phyloP scores from a whole-genome alignment of 768 basidiomycete species.

The Mrakia frigida region DNA sequence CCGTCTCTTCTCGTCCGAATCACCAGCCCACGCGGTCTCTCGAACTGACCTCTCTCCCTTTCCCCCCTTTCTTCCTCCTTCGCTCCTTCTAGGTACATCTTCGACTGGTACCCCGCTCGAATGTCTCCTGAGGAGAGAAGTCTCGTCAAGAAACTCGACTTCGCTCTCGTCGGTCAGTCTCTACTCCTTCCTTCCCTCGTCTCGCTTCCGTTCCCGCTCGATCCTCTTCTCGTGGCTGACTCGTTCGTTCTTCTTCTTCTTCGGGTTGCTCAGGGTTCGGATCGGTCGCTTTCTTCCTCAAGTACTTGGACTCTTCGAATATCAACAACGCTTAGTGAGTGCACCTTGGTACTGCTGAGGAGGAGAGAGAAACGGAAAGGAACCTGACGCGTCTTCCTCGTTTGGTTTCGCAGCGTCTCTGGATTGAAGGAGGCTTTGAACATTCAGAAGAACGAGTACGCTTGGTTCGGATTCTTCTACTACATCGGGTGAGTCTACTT shows the following conservation, averaged over 20 bases:
- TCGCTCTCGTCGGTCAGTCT: slow-evolving; percentile 13
- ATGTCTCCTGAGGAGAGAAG: slow-evolving; percentile 11
- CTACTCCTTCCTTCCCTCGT: neutral
- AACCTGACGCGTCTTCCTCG: neutral
- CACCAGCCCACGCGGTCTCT: neutral
- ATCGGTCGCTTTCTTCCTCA: slow-evolving; percentile 26
- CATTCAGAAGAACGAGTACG: slow-evolving; percentile 14
- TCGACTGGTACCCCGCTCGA: slow-evolving; percentile 22
- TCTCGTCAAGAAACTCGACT: slow-evolving; percentile 13
- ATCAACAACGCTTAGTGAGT: slow-evolving; percentile 18
- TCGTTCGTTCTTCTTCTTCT: neutral
- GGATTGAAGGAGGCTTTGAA: slow-evolving; percentile 20
- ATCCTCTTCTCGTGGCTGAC: too few species aligned
- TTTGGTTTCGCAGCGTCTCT: neutral
- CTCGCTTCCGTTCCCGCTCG: neutral
- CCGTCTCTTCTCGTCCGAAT: neutral
- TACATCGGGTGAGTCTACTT: slow-evolving; percentile 15
- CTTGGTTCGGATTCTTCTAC: slow-evolving; percentile 23
- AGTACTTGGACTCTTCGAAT: slow-evolving; percentile 23
- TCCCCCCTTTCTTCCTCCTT: neutral
- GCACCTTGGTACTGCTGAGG: too few species aligned
- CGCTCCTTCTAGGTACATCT: slow-evolving; percentile 7
- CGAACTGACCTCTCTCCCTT: neutral
- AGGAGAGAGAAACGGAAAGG: too few species aligned
- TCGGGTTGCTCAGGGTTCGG: neutral